Percentiles rank a stretch among this genome's conserved stretches.
These are phyloP conservation scores for Thalassiosira mediterranea DNA, from an alignment of 352 stramenopile species.

Conservation along the genomic window DNA sequence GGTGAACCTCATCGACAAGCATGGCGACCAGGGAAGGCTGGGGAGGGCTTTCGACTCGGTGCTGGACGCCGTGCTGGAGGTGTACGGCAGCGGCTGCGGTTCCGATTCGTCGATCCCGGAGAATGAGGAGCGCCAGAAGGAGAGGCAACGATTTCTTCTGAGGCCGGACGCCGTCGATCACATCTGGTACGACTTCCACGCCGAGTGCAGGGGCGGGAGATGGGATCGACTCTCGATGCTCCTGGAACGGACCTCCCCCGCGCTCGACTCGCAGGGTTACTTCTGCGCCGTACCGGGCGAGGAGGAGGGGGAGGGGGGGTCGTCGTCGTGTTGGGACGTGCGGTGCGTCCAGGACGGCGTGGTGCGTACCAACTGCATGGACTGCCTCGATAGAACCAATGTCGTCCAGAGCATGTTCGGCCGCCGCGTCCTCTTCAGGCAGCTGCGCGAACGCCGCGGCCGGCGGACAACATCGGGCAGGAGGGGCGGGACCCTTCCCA, in stretches of 20 bases:
- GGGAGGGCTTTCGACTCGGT: conserved; percentile 89
- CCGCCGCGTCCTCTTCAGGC: conserved; percentile 87
- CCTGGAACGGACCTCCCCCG: conserved; percentile 87
- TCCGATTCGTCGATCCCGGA: not conserved
- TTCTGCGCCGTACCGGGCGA: conserved; percentile 51
- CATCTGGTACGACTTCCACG: conserved; percentile 98
- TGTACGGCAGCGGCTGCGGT: conserved; percentile 30
- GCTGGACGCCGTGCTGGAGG: conserved; percentile 84
- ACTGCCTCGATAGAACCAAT: conserved; percentile 97
- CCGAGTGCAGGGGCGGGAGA: conserved; percentile 92
- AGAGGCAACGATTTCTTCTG: not conserved
- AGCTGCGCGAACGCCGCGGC: conserved; percentile 83
- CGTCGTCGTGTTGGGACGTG: conserved; percentile 39
- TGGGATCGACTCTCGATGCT: conserved; percentile 91
- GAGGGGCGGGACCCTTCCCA: conserved; percentile 31
- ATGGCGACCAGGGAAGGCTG: conserved; percentile 90
- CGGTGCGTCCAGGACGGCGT: conserved; percentile 87
- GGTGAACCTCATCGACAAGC: conserved; percentile 94
- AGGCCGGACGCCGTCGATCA: conserved; percentile 73
- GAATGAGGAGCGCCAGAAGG: conserved; percentile 7
- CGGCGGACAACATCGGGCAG: conserved; percentile 13
- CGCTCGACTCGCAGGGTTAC: conserved; percentile 84
- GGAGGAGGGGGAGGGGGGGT: not conserved
- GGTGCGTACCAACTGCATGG: conserved; percentile 97
- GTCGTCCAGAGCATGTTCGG: conserved; percentile 95